Conservation (phyloP, 108 stramenopile species). For the Cyclostephanos invisitatus region DNA sequence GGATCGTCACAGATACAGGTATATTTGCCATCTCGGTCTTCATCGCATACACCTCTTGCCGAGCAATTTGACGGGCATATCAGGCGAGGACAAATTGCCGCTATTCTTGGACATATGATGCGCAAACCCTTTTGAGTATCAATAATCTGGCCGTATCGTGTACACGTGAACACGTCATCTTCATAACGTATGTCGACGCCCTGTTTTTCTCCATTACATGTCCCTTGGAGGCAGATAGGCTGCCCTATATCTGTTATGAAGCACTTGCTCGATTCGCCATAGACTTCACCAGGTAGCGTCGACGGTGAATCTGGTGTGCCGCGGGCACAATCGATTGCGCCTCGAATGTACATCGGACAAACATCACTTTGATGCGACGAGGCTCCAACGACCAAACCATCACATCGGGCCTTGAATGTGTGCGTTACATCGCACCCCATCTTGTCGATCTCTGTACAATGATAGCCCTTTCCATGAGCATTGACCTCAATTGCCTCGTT, state of each 20-base stretch:
- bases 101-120: constrained; percentile 39
- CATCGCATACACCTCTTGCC: constrained; percentile 41
- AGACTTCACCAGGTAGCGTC: constrained; percentile 26
- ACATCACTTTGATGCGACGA: not conserved
- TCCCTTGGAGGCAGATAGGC: constrained; percentile 33
- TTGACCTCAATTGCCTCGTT: not conserved
- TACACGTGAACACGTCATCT: constrained; percentile 26
- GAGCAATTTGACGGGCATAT: constrained; percentile 43
- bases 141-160: constrained; percentile 33
- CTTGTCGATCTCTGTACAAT: constrained; percentile 34
- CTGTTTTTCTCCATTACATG: constrained; percentile 26
- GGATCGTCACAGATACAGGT: constrained; percentile 45
- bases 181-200: constrained; percentile 32
- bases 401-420: constrained; percentile 41
- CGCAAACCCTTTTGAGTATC: constrained; percentile 35
- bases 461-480: constrained; percentile 23
- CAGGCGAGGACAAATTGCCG: constrained; percentile 35
- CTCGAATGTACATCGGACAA: constrained; percentile 43
- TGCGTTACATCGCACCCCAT: constrained; percentile 44
- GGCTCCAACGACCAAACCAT: constrained; percentile 21
- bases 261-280: constrained; percentile 44
- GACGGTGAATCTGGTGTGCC: constrained; percentile 5
- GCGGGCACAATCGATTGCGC: constrained; percentile 29
- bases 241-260: constrained; percentile 33
- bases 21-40: constrained; percentile 37